These are phyloP conservation scores for Pythium graminicola DNA, from an alignment of 352 stramenopile species.

Conservation along the genomic window DNA sequence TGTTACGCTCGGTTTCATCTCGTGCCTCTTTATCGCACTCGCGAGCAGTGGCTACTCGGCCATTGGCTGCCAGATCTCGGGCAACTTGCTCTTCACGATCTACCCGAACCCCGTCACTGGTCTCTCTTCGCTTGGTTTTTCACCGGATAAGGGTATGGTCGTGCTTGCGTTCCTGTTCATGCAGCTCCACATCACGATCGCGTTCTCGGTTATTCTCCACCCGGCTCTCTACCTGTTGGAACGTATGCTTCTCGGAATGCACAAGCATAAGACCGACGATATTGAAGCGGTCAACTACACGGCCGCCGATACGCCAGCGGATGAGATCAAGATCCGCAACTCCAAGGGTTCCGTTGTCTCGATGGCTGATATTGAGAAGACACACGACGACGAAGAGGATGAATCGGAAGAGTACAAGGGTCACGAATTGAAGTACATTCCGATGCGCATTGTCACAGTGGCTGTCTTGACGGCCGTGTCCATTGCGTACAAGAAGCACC, in stretches of 20 bases:
- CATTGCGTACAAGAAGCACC: constrained; percentile 37
- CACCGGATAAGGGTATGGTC: constrained; percentile 15
- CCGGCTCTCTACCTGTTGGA: constrained; percentile 28
- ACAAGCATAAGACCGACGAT: constrained; percentile 13
- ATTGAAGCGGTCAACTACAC: constrained; percentile 8
- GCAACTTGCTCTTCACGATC: constrained; percentile 32
- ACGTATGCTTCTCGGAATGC: constrained; percentile 26
- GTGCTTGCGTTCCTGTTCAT: constrained; percentile 36
- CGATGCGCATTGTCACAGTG: constrained; percentile 51
- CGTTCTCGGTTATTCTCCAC: constrained; percentile 29
- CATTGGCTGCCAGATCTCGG: constrained; percentile 31
- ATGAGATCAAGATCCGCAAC: constrained; percentile 1
- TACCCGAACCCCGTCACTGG: constrained; percentile 11
- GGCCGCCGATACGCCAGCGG: neutral
- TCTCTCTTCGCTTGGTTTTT: constrained; percentile 22
- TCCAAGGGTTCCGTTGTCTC: constrained; percentile 35
- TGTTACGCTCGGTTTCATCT: constrained; percentile 31
- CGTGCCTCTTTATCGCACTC: constrained; percentile 25
- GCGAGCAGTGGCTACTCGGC: constrained; percentile 24
- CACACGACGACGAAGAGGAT: constrained; percentile 27
- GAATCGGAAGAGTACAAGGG: constrained; percentile 40
- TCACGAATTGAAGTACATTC: constrained; percentile 41
- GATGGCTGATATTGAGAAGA: constrained; percentile 24
- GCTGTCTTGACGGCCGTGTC: constrained; percentile 32
- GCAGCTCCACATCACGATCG: constrained; percentile 40